Evolutionary conservation across 345 rosid species (phyloP).

Genomic region (Syzygium jambos): DNA sequence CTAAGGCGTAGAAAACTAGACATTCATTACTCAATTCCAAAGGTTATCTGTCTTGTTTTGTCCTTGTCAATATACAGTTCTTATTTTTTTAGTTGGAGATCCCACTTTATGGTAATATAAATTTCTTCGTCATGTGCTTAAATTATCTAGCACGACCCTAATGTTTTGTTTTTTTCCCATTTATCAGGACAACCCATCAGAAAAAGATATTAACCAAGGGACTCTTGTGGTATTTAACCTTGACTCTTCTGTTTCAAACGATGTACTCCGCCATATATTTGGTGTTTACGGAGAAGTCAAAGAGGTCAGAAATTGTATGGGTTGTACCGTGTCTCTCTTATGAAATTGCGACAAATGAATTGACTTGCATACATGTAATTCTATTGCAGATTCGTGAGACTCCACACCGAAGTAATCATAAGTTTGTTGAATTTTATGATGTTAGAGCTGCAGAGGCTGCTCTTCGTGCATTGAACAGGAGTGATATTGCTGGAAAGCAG

Average conservation of each 20-base stretch:
- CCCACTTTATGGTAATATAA: not conserved
- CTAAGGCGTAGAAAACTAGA: slow-evolving; percentile 36
- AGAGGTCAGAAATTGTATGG: slow-evolving; percentile 12
- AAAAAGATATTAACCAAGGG: slow-evolving; percentile 26
- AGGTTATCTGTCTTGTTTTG: slow-evolving; percentile 17
- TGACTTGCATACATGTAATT: not conserved
- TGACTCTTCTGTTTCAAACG: slow-evolving; percentile 26
- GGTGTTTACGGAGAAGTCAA: slow-evolving; percentile 28
- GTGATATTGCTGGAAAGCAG: slow-evolving; percentile 23
- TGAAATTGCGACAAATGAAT: not conserved
- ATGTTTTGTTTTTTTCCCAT: not conserved
- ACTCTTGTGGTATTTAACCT: slow-evolving; percentile 21
- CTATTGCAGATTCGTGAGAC: slow-evolving; percentile 19
- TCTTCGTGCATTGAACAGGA: slow-evolving; percentile 18
- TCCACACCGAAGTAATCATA: slow-evolving; percentile 16
- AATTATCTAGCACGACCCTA: not conserved
- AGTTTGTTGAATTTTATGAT: slow-evolving; percentile 28
- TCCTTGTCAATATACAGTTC: not conserved
- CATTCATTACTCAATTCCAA: slow-evolving; percentile 44
- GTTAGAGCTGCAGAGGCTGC: slow-evolving; percentile 33
- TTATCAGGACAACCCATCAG: slow-evolving; percentile 23
- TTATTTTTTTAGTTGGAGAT: not conserved
- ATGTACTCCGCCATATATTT: slow-evolving; percentile 22
- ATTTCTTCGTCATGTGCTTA: not conserved
- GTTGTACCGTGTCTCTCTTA: not conserved